Base-by-base conservation (phyloP, 768 basidiomycete genomes). In the Trametopsis cervina region DNA sequence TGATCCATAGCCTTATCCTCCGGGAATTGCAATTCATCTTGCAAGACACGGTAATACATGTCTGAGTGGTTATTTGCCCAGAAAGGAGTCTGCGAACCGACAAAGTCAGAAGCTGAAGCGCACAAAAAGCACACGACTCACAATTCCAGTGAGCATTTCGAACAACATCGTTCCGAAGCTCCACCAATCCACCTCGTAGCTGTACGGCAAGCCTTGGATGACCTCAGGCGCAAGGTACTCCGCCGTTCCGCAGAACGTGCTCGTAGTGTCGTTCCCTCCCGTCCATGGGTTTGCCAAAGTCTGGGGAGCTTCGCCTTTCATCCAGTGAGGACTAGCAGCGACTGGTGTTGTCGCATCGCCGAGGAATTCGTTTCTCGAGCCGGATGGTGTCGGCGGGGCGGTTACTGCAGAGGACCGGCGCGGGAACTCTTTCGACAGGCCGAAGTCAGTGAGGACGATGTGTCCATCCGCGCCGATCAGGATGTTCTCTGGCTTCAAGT, bases 101-200 rank as follows among this genome's bases (percentile, higher is more conserved):
- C 33, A 40, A 25, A 26, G 44, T 52, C 57, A 48, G 47, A 48
- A 15, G 15, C 29, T 33, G 7, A 15, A 33, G 9, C 29, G 7
- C 29, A 33, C 7, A 40, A 40, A 26, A 25, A n/a, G 58, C 46
- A 40, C 58, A 40, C 50, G 38, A 81, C 86, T 72, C 65, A 94
- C 93, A 55, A 94, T 87, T 22, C 95, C 95, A 33, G 89, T 89
- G 67, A 98, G 69, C 87, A 96, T 95, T 71, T 98, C 95, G 63
- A 89, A 92, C 51, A 98, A 69, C 88, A 98, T 95, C 53, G 95
- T 97, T 27, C 95, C 95, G 59, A 95, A 87, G 55, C 86, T 89
- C 94, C 93, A 99, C 89, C 92, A 95, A 63, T 98, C 95, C 18
- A 95, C 91, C 56, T 93, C 90, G 60, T 92, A 98, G 54, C 85